Evolutionary conservation across 768 basidiomycete genomes (phyloP).

Genomic region (Naematelia aurantialba): DNA sequence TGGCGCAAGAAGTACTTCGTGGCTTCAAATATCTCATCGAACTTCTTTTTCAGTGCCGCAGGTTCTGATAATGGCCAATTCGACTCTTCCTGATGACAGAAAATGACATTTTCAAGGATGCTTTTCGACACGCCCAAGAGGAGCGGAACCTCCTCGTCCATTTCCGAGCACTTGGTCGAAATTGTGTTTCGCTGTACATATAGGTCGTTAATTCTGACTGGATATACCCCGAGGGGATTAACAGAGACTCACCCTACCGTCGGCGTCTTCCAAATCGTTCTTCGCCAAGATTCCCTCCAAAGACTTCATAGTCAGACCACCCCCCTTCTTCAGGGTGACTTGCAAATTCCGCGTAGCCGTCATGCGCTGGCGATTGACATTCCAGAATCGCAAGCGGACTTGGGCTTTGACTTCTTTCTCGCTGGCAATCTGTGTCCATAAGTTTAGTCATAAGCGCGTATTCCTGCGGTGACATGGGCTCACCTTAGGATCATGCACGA

Average conservation of each 20-base stretch:
- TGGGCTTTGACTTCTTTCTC: constrained; percentile 99
- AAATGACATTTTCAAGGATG: constrained; percentile 98
- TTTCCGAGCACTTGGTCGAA: constrained; percentile 95
- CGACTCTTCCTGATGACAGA: constrained; percentile 98
- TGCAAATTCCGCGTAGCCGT: constrained; percentile 83
- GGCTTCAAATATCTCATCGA: constrained; percentile 98
- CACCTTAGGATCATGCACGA: constrained; percentile 83
- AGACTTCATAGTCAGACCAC: constrained; percentile 91
- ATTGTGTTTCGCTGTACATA: constrained; percentile 69
- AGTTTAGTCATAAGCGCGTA: background rate
- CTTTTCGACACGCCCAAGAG: constrained; percentile 93
- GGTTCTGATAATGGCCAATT: constrained; percentile 97
- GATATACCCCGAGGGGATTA: background rate
- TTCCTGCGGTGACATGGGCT: constrained; percentile 3
- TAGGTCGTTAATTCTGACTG: background rate
- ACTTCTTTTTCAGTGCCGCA: constrained; percentile 90
- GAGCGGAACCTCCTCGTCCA: constrained; percentile 90
- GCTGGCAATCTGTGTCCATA: constrained; percentile 69
- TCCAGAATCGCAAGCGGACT: constrained; percentile 87
- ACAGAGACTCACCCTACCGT: constrained; percentile 64
- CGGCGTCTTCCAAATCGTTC: constrained; percentile 64
- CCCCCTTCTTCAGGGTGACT: constrained; percentile 86
- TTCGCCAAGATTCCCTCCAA: constrained; percentile 82
- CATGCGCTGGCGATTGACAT: constrained; percentile 86
- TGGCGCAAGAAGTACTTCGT: constrained; percentile 62